Percentiles rank a stretch among this genome's conserved stretches.
Conservation (phyloP, 306 rosid genomes). For the Pueraria montana region DNA sequence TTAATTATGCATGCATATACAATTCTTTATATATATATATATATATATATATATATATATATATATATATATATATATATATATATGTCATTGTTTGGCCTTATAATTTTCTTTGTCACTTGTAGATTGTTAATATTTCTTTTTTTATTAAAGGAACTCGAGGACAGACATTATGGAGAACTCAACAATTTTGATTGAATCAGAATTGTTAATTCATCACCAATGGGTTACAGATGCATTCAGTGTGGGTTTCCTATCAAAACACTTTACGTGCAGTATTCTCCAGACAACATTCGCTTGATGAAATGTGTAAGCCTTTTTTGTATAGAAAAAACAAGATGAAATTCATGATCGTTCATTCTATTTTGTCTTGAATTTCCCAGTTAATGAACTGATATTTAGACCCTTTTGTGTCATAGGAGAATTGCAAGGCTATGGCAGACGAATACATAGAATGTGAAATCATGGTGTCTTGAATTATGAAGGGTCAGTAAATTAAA, state of each 20-base stretch:
- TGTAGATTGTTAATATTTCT: too few relatives aligned
- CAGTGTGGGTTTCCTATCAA: slow-evolving; percentile 69
- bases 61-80: too few relatives aligned
- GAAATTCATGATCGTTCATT: background rate
- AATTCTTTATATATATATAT: too few relatives aligned
- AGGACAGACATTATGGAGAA: too few relatives aligned
- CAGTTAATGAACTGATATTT: slow-evolving; percentile 35
- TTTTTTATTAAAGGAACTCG: too few relatives aligned
- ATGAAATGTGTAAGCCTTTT: slow-evolving; percentile 80
- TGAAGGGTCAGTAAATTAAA: too few relatives aligned
- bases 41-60: too few relatives aligned
- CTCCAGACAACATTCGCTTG: slow-evolving; percentile 89
- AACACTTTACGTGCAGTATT: slow-evolving; percentile 80
- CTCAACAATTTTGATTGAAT: slow-evolving; percentile 33
- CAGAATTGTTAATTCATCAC: background rate
- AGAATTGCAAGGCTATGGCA: slow-evolving; percentile 79
- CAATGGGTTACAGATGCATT: slow-evolving; percentile 73
- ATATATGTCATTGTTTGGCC: too few relatives aligned
- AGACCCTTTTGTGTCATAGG: slow-evolving; percentile 52
- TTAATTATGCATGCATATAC: too few relatives aligned
- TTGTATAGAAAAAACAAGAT: background rate
- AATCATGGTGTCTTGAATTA: slow-evolving; percentile 76
- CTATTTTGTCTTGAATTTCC: background rate
- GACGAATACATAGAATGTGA: slow-evolving; percentile 92
- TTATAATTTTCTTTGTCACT: too few relatives aligned